phyloP scores from a whole-genome alignment of 169 alveolate species.

The Plasmodium falciparum region DNA sequence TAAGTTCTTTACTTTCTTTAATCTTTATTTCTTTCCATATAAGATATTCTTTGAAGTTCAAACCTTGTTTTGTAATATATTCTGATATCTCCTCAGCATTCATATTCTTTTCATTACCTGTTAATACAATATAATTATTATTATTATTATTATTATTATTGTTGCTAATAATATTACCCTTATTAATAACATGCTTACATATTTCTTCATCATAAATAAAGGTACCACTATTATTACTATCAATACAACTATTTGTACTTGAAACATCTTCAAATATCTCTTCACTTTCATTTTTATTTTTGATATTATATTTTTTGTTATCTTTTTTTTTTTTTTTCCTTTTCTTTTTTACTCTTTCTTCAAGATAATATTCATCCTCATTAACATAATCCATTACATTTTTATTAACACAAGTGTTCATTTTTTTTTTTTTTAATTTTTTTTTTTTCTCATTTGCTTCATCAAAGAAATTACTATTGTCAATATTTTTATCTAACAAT shows the following conservation, averaged over 20 bases:
- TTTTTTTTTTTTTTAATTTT: conserved; percentile 2
- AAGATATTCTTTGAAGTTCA: conserved; percentile 33
- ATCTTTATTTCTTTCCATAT: conserved; percentile 61
- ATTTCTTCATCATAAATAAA: too few relatives aligned
- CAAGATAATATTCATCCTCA: background rate
- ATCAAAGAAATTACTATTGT: background rate
- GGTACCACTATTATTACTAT: background rate
- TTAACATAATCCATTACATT: background rate
- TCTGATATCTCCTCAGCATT: background rate
- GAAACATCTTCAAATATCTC: background rate
- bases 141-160: background rate
- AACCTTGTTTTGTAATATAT: background rate
- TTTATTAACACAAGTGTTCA: background rate
- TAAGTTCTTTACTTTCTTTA: conserved; percentile 37
- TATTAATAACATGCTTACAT: too few relatives aligned
- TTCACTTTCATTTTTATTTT: background rate
- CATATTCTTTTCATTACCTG: background rate
- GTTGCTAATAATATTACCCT: background rate
- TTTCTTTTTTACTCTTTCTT: background rate
- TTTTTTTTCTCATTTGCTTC: too few relatives aligned
- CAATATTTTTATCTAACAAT: background rate
- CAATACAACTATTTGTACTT: background rate
- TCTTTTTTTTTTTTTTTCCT: background rate
- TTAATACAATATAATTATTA: background rate
- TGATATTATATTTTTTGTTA: background rate